Conservation (phyloP, 2,329 filamentous ascomycete species). For the Ceratocystis papillata region DNA sequence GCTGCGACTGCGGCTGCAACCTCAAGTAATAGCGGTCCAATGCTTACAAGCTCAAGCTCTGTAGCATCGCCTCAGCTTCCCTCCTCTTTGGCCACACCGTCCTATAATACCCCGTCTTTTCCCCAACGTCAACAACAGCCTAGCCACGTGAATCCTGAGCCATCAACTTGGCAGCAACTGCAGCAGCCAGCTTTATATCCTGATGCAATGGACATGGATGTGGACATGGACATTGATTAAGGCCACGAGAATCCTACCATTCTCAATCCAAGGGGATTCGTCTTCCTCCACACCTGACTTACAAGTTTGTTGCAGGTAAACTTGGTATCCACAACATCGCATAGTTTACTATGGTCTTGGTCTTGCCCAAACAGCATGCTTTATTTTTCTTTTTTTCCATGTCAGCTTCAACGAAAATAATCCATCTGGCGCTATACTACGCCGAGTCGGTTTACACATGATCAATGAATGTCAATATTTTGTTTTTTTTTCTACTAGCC, state of each 20-base stretch:
- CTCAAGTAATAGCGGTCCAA: background rate
- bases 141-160: background rate
- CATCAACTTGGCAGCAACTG: background rate
- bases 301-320: too few species aligned
- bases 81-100: background rate
- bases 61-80: background rate
- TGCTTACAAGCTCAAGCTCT: background rate
- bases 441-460: background rate
- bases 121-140: background rate
- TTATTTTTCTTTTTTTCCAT: too few species aligned
- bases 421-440: too few species aligned
- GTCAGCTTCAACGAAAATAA: too few species aligned
- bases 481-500: constrained; percentile 8
- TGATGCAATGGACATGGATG: constrained; percentile 24
- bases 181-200: constrained; percentile 20
- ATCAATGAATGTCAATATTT: constrained; percentile 9
- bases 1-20: background rate
- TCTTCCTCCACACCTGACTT: background rate
- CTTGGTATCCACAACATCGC: too few species aligned
- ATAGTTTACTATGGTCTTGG: too few species aligned
- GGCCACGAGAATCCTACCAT: background rate
- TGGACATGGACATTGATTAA: constrained; percentile 24
- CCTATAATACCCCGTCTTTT: background rate
- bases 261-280: background rate
- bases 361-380: too few species aligned